Evolutionary conservation across 2,329 filamentous ascomycete genomes (phyloP), one percentile per base, ranked within the genome.

Genomic region (Akanthomyces dipterigenus): DNA sequence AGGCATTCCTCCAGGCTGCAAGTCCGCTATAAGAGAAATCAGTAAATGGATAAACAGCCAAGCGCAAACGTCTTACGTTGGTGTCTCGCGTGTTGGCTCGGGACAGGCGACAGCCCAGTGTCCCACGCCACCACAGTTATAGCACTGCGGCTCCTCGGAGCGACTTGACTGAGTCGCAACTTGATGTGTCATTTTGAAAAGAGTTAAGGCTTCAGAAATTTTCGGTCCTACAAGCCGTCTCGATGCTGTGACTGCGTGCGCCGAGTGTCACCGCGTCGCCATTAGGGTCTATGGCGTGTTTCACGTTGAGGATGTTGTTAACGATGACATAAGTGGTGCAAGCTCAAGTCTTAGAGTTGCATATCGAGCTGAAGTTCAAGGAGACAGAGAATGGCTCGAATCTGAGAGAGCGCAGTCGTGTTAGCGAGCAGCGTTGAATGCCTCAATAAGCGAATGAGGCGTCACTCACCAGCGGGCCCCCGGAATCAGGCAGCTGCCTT

Each of bases 21-120:
- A 75, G 70, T 36, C 74, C 75, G 51, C 75, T 74, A 38, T 55
- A 57, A 8, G 55, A 48, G 20, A 34, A 57, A 55, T 65, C 31
- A 64, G 63, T 62, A 63, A 63, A 58, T 48, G 53, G 51, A 46
- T 54, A 55, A 24, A 9, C 31, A 24, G 45, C 20, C 26, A 43
- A 45, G 34, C 31, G 63, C 45, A 22, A 34, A 56, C 20, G 20
- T 56, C 81, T 79, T 76, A 84, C 82, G 76, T 78, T 65, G 79
- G 79, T 50, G 76, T 75, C 65, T 72, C 70, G 63, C 79, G 72
- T 26, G 78, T 80, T 24, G 78, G 76, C 63, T 82, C 77, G 8
- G 80, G 81, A 67, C 82, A 85, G 55, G 79, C 80, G 57, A 82
- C 71, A 14, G 79, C 73, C 74, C 80, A 83, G 67, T 85, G 82